Conservation (phyloP, 495 filamentous ascomycete genomes). For the Neurospora sp. region DNA sequence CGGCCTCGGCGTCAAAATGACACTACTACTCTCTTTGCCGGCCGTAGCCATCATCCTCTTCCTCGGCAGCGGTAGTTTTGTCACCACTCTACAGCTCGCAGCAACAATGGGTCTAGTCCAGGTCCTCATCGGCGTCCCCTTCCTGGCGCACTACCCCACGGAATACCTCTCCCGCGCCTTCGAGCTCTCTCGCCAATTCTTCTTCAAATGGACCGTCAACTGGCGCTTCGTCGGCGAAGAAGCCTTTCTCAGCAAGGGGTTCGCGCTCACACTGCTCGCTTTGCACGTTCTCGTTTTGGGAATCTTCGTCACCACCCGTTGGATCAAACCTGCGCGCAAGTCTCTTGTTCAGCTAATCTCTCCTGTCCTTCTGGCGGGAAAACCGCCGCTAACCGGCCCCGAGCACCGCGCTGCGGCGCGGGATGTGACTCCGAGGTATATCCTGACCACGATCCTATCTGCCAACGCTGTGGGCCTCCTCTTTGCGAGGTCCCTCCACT, state of each 20-base stretch:
- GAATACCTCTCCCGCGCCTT: constrained; percentile 78
- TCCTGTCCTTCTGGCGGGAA: constrained; percentile 38
- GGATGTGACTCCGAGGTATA: constrained; percentile 59
- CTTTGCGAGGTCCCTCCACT: constrained; percentile 86
- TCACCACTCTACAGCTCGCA: constrained; percentile 52
- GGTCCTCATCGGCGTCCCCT: constrained; percentile 66
- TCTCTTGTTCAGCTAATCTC: constrained; percentile 35
- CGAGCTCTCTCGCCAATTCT: constrained; percentile 77
- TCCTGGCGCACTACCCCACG: constrained; percentile 53
- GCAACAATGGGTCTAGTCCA: constrained; percentile 65
- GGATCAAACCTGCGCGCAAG: constrained; percentile 37
- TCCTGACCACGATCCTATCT: constrained; percentile 68
- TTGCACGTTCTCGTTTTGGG: constrained; percentile 57
- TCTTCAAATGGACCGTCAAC: constrained; percentile 98
- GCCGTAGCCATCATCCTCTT: constrained; percentile 66
- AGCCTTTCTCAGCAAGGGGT: constrained; percentile 63
- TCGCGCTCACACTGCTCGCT: constrained; percentile 57
- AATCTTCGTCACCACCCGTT: constrained; percentile 46
- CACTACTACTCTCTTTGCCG: constrained; percentile 68
- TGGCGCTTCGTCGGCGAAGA: constrained; percentile 89
- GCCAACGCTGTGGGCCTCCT: constrained; percentile 79
- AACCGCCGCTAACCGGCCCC: constrained; percentile 41
- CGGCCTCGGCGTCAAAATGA: constrained; percentile 91
- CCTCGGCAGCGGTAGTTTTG: constrained; percentile 51
- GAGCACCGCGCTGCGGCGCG: constrained; percentile 45